Conservation (phyloP, 306 rosid species). For the Citrullus mucosospermus region DNA sequence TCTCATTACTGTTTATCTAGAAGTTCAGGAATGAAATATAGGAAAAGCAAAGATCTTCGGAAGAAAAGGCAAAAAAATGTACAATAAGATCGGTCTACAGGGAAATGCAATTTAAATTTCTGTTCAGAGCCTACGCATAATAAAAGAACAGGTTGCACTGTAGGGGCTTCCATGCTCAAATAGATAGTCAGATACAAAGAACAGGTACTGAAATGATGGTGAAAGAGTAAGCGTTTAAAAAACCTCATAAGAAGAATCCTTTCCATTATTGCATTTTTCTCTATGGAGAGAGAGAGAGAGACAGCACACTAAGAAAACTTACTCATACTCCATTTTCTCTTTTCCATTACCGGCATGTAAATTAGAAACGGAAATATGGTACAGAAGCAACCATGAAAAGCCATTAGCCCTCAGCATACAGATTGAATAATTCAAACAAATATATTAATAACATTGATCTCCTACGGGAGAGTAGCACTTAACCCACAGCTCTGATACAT, state of each 20-base stretch:
- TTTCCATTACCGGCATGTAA: not conserved
- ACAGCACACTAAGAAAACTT: not conserved
- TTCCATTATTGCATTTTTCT: not conserved
- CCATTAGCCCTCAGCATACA: not conserved
- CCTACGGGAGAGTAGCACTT: not conserved
- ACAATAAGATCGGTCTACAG: not conserved
- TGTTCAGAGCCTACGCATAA: not conserved
- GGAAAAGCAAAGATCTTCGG: not conserved
- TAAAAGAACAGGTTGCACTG: not conserved
- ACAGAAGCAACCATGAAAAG: not conserved
- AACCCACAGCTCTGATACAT: not conserved
- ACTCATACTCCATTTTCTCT: not conserved
- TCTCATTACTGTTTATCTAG: not conserved
- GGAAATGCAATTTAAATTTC: not conserved
- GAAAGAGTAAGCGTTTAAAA: not conserved
- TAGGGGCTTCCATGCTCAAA: not conserved
- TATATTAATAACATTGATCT: not conserved
- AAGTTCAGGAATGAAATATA: not conserved
- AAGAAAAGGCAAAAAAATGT: not conserved
- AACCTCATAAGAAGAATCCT: not conserved
- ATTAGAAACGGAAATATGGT: not conserved
- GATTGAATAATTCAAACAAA: not conserved
- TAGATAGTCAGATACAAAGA: not conserved
- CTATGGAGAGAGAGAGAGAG: not conserved
- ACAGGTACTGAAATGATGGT: not conserved